Conservation (phyloP, 306 rosid species). For the Boehmeria nivea region DNA sequence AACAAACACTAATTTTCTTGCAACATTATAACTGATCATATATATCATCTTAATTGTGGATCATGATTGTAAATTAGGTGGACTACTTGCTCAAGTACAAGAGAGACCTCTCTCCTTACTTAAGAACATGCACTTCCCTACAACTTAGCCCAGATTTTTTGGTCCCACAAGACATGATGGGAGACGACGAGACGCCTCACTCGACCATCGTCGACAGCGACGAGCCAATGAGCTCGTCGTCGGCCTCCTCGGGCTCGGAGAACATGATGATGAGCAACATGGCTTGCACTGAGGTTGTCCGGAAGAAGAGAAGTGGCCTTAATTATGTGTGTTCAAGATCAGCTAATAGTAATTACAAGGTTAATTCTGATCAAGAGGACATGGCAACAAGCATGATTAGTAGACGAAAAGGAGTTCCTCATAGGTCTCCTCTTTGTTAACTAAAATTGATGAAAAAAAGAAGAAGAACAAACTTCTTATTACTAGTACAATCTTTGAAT, state of each 20-base stretch:
- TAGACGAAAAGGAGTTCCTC: conserved; percentile 95
- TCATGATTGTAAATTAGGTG: conserved; percentile 43
- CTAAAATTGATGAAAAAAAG: background rate
- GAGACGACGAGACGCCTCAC: conserved; percentile 65
- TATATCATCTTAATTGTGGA: too few species aligned
- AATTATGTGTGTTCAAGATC: conserved; percentile 54
- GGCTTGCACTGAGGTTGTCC: conserved; percentile 49
- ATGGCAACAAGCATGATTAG: conserved; percentile 70
- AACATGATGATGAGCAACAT: conserved; percentile 44
- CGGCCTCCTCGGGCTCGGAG: conserved; percentile 70
- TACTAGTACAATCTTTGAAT: conserved; percentile 5
- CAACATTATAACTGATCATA: too few species aligned
- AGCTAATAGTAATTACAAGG: conserved; percentile 31
- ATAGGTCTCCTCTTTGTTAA: conserved; percentile 85
- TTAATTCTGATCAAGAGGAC: conserved; percentile 54
- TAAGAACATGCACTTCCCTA: conserved; percentile 57
- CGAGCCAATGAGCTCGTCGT: conserved; percentile 65
- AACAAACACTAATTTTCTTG: too few species aligned
- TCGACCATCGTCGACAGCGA: conserved; percentile 73
- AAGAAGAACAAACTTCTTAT: background rate
- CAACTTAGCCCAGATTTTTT: conserved; percentile 76
- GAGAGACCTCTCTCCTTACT: conserved; percentile 61
- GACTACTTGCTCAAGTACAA: conserved; percentile 72
- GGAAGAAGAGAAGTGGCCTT: conserved; percentile 85
- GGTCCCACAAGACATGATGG: conserved; percentile 66